A percentile compares a stretch with the other conserved stretches of the same genome.
Conservation (phyloP, 441 rosid genomes). For the Populus hybrid region DNA sequence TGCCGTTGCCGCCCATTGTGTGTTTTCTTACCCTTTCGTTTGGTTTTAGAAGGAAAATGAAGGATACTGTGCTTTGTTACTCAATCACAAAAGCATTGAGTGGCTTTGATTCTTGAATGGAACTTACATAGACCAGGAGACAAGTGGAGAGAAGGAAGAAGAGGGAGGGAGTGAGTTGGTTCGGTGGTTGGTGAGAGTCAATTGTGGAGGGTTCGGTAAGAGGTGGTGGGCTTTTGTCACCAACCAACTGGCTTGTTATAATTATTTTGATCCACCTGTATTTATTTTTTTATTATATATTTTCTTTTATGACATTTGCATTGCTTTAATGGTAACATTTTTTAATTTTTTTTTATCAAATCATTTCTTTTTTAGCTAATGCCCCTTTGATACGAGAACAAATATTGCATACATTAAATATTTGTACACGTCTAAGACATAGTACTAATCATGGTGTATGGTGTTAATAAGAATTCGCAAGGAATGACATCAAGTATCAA, state of each 20-base stretch:
- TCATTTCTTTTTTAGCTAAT: background rate
- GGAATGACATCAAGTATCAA: background rate
- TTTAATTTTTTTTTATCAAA: background rate
- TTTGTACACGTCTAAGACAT: too few species aligned
- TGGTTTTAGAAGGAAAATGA: background rate
- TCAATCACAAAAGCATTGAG: background rate
- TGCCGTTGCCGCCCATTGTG: constrained; percentile 55
- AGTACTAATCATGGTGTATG: background rate
- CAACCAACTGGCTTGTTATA: background rate
- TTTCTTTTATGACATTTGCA: background rate
- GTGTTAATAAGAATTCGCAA: background rate
- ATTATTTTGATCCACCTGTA: background rate
- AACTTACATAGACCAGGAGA: background rate
- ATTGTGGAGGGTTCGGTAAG: background rate
- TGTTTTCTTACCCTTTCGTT: background rate
- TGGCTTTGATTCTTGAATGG: background rate
- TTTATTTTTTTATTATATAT: background rate
- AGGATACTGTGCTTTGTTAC: background rate
- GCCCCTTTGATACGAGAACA: background rate
- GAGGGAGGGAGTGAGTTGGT: background rate
- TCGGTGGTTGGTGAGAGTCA: background rate
- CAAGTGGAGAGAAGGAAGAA: background rate
- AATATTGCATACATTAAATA: background rate
- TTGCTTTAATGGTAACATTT: background rate
- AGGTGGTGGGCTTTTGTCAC: constrained; percentile 17